Base-by-base conservation (phyloP, 139 green algal genomes). In the Auxenochlorella pyrenoidosa region DNA sequence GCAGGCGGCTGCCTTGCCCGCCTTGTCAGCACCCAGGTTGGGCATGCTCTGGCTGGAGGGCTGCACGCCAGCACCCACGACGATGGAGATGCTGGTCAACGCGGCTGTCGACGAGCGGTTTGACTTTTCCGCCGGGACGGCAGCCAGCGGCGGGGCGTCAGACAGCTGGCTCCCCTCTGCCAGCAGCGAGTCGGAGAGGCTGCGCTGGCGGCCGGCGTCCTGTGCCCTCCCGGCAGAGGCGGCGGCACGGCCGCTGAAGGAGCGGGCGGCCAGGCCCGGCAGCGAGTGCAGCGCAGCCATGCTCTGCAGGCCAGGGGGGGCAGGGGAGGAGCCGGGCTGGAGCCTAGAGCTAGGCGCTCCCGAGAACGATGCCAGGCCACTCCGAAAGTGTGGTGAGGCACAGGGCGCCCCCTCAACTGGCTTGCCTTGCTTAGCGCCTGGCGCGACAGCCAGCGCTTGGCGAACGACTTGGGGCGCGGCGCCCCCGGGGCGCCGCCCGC, bases 241-340 rank as follows among this genome's bases (percentile, higher is more conserved):
- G 68, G 41, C 47, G 73, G 6, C 26, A 3, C 44, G 47, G 51
- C 71, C 24, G 63, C 34, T 86, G 65, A 86, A 68, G 63, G 80
- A 86, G 16, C 66, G 78, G 15, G 73, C 28, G 28, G 47, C 59
- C 79, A 75, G 38, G 58, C 51, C 41, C 8, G 79, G 79, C 36
- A 84, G 79, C 26, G 59, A 41, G 79, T 84, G 79, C 79, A 84
- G 70, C 18, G 79, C 79, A 12, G 79, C 79, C 59, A 73, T 66
- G 79, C 79, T 75, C 79, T 84, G 79, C 36, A 73, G 24, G 73
- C 47, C 34, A 3, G 2, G 19, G 26, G 30, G 3, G 18, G 26
- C 41, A 80, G 41, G 24, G 28, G 43, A 1, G 18, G 41, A 59
- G 73, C 38, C 72, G 34, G 24, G 63, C 26, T 1, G 32, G 63